Evolutionary conservation across 2,329 filamentous ascomycete species (phyloP).

Genomic region (Arthrobotrys musiformis): DNA sequence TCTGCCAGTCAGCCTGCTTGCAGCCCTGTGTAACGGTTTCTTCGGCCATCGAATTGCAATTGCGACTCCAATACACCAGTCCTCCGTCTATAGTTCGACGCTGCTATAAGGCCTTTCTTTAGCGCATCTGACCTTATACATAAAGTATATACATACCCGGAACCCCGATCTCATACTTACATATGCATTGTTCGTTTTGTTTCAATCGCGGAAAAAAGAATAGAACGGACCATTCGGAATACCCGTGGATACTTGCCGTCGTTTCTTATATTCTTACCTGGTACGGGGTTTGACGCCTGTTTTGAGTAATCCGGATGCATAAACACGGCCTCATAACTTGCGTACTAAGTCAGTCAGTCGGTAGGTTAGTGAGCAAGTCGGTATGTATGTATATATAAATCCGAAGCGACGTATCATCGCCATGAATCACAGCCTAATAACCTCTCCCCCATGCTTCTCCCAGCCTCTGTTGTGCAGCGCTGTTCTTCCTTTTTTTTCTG

Average conservation of each 20-base stretch:
- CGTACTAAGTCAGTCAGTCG: too few relatives aligned
- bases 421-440: constrained; percentile 30
- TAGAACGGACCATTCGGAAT: not conserved
- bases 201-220: not conserved
- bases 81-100: too few relatives aligned
- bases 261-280: constrained; percentile 19
- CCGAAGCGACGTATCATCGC: constrained; percentile 8
- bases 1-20: constrained; percentile 10
- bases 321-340: constrained; percentile 22
- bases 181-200: constrained; percentile 12
- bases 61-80: constrained; percentile 10
- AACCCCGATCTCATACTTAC: constrained; percentile 8
- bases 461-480: too few relatives aligned
- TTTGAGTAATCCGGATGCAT: constrained; percentile 46
- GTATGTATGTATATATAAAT: constrained; percentile 4
- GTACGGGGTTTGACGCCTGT: constrained; percentile 10
- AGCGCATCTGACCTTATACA: constrained; percentile 13
- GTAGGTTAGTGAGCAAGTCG: too few relatives aligned
- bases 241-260: not conserved
- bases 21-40: constrained; percentile 38
- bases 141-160: not conserved
- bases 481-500: not conserved
- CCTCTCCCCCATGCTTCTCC: not conserved
- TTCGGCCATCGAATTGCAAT: constrained; percentile 24
- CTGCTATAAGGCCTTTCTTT: constrained; percentile 11